These are phyloP conservation scores for Isatis tinctoria DNA, from an alignment of 345 rosid species.

Conservation along the genomic window DNA sequence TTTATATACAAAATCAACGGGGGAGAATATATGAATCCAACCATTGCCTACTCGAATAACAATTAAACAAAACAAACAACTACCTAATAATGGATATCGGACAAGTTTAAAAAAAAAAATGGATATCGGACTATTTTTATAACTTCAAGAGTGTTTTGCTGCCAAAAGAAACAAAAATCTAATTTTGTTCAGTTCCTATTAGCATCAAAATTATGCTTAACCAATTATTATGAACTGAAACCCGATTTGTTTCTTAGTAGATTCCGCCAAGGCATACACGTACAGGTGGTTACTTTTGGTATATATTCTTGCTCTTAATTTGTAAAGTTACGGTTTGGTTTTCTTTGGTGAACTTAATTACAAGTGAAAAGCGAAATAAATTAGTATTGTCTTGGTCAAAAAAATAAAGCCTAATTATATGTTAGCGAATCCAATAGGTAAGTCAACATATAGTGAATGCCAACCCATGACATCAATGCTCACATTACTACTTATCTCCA, in stretches of 20 bases:
- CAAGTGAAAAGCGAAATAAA: neutral
- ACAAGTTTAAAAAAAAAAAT: no score
- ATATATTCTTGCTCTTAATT: neutral
- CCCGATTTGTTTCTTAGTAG: neutral
- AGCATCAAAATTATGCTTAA: neutral
- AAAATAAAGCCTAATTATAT: neutral
- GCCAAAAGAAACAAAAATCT: neutral
- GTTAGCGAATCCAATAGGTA: neutral
- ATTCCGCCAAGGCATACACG: neutral
- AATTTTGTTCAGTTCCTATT: neutral
- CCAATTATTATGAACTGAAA: neutral
- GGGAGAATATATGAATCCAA: neutral
- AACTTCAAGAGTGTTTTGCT: neutral
- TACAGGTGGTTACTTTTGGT: neutral
- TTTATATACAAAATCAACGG: neutral
- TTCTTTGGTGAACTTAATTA: neutral
- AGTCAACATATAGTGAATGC: slow-evolving; percentile 29
- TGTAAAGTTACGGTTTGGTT: neutral
- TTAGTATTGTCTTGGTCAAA: neutral
- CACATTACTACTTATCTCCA: slow-evolving; percentile 19
- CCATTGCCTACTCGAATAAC: neutral
- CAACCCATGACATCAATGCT: slow-evolving; percentile 31
- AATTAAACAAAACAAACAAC: neutral
- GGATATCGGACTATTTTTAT: neutral
- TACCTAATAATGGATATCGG: slow-evolving; percentile 1